These are phyloP conservation scores for Zymoseptoria ardabiliae DNA, from an alignment of 2,329 filamentous ascomycete genomes.

Conservation along the genomic window DNA sequence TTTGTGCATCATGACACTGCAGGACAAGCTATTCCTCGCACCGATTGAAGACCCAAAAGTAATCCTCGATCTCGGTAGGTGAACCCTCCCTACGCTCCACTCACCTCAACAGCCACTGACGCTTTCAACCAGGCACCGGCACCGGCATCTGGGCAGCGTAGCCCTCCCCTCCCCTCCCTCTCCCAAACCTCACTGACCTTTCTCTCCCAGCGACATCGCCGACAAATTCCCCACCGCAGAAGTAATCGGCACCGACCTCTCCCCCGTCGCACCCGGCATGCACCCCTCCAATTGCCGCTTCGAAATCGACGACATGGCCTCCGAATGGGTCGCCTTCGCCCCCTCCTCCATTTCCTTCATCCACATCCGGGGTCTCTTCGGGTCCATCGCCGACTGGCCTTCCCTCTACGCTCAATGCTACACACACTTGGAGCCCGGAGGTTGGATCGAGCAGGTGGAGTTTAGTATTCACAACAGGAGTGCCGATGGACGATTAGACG, in stretches of 20 bases:
- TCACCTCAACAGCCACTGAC: not conserved
- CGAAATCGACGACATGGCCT: constrained; percentile 38
- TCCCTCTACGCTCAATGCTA: constrained; percentile 33
- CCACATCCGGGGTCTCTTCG: constrained; percentile 36
- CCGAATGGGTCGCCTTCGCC: constrained; percentile 35
- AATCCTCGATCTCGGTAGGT: constrained; percentile 39
- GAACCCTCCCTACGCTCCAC: not conserved
- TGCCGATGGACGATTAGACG: constrained; percentile 23
- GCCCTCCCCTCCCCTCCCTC: constrained; percentile 19
- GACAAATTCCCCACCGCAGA: constrained; percentile 27
- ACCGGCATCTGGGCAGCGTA: constrained; percentile 36
- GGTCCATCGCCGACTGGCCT: constrained; percentile 36
- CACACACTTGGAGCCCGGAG: constrained; percentile 34
- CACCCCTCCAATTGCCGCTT: constrained; percentile 36
- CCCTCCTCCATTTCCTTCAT: constrained; percentile 35
- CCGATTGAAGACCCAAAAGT: constrained; percentile 21
- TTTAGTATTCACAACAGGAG: constrained; percentile 24
- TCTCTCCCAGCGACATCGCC: constrained; percentile 29
- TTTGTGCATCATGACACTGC: constrained; percentile 32
- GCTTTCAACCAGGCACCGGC: constrained; percentile 32
- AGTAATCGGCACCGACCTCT: constrained; percentile 34
- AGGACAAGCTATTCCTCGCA: constrained; percentile 26
- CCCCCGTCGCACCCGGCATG: constrained; percentile 26
- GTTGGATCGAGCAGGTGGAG: constrained; percentile 39
- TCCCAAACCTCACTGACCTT: constrained; percentile 30